Base-by-base conservation (phyloP, 176 grass and related monocot species). In the Typha latifolia region DNA sequence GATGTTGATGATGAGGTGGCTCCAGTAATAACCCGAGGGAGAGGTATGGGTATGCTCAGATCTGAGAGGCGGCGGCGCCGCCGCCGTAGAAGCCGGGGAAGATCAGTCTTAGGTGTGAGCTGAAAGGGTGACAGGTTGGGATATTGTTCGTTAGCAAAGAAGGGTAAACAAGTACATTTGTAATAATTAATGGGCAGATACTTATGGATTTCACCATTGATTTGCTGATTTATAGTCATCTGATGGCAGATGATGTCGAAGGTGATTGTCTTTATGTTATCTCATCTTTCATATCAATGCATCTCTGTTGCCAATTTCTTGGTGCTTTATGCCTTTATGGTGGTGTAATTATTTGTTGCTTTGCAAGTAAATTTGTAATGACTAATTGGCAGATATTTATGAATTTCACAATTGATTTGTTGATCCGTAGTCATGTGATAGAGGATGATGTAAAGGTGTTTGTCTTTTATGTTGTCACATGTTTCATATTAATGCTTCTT, bases 31-130 rank as follows among this genome's bases (percentile, higher is more conserved):
- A 51, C 48, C 0, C 55, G 66, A 51, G 84, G 55, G 14, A 72
- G 74, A 71, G 73, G 64, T 48, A 47, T 64, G 13, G 83, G 61
- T 63, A 49, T 66, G 43, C 64, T 80, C 14, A 71, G 81, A 76
- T 69, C 79, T 29, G 95, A 90, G 61, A 69, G 95, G 68, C 53
- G 79, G 0, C 61, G 79, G 0, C 76, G 94, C 0, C 79, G 77
- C 3, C 85, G 84, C 9, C 81, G 89, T 23, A 85, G 89, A 71
- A 99, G 83, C 83, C 85, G 79, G 53, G 89, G 72, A n/a, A 86
- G 90, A 63, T 69, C 82, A 62, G 84, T 80, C 31, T 78, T 81
- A 77, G 90, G 77, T 62, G 57, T 69, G 29, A 59, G 66, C 53
- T 59, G 53, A 59, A 21, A 12, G 53, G 7, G 4, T 19, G 20